Conservation (phyloP, 2,329 filamentous ascomycete species). For the Hortaea werneckii region DNA sequence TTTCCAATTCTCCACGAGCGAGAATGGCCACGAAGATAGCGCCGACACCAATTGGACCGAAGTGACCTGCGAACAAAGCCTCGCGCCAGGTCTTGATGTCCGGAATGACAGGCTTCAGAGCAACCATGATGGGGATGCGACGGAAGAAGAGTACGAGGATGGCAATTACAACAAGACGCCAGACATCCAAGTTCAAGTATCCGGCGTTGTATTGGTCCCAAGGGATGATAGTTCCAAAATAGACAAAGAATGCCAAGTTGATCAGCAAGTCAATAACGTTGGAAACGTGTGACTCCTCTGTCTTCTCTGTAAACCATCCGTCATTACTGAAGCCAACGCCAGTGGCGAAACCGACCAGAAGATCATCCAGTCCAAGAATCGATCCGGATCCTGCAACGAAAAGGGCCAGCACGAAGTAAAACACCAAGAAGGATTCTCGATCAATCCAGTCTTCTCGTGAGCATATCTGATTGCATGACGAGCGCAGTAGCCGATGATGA, state of each 20-base stretch:
- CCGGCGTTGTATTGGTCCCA: conserved; percentile 83
- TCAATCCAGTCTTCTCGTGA: conserved; percentile 80
- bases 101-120: conserved; percentile 82
- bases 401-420: conserved; percentile 93
- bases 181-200: conserved; percentile 64
- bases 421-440: conserved; percentile 92
- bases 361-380: conserved; percentile 81
- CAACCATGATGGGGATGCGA: conserved; percentile 87
- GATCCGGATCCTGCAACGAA: conserved; percentile 93
- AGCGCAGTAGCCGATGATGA: conserved; percentile 76
- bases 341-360: conserved; percentile 87
- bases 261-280: conserved; percentile 97
- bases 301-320: conserved; percentile 97
- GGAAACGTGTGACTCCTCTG: conserved; percentile 94
- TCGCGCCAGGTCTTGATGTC: conserved; percentile 98
- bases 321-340: conserved; percentile 99
- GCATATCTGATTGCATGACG: conserved; percentile 83
- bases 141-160: conserved; percentile 91
- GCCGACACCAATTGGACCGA: conserved; percentile 93
- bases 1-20: conserved; percentile 82
- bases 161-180: conserved; percentile 89
- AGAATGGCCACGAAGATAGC: conserved; percentile 93
- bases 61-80: conserved; percentile 91
- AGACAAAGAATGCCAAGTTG: conserved; percentile 97
- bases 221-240: conserved; percentile 91